Evolutionary conservation across 768 basidiomycete genomes (phyloP).

Genomic region (Pleurotus tuoliensis): DNA sequence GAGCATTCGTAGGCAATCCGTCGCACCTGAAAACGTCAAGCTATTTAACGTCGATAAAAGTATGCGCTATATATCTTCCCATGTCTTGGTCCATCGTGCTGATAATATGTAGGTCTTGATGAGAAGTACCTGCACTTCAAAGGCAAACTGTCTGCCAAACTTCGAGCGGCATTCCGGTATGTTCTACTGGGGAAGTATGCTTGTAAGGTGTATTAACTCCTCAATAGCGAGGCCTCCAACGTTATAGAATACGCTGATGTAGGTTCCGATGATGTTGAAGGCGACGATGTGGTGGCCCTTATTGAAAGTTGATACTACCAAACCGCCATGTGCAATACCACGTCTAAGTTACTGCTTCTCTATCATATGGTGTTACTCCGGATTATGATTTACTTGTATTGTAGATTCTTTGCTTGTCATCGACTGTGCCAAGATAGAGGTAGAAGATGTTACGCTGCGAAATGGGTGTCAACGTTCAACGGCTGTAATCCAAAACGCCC

Average conservation of each 20-base stretch:
- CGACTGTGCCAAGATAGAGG: no score
- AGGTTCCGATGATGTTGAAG: no score
- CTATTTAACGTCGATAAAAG: constrained; percentile 68
- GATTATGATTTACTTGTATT: no score
- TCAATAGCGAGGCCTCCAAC: neutral
- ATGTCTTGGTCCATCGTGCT: neutral
- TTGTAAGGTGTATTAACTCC: neutral
- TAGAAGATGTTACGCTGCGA: no score
- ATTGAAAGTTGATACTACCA: no score
- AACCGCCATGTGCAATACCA: no score
- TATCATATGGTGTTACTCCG: no score
- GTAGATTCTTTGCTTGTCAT: no score
- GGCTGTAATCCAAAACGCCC: no score
- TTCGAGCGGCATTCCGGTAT: constrained; percentile 60
- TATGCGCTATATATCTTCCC: constrained; percentile 28
- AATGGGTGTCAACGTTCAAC: no score
- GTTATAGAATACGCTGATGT: neutral
- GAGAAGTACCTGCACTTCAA: constrained; percentile 56
- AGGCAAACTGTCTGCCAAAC: constrained; percentile 54
- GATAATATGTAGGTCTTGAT: constrained; percentile 52
- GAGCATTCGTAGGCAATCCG: constrained; percentile 51
- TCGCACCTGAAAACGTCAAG: constrained; percentile 51
- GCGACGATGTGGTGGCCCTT: no score
- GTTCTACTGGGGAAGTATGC: constrained; percentile 18
- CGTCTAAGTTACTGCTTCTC: no score